Evolutionary conservation across 176 grass and related monocot species (phyloP).

Genomic region (Dendrocalamus sinicus): DNA sequence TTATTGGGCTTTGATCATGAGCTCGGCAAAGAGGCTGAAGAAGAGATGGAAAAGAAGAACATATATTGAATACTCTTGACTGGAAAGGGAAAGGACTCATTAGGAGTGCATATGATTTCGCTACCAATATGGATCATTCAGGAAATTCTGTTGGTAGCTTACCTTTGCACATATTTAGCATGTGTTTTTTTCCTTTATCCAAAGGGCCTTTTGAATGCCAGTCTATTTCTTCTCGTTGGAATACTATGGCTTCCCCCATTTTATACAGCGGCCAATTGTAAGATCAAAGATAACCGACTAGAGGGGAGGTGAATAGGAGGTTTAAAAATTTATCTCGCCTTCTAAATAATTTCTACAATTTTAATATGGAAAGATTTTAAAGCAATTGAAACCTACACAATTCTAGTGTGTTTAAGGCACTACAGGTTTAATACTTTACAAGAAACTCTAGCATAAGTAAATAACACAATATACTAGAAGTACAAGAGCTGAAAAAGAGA

Average conservation of each 20-base stretch:
- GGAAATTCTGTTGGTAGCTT: constrained; percentile 50
- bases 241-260: constrained; percentile 25
- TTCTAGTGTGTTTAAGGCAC: too few species aligned
- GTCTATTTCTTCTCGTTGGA: constrained; percentile 22
- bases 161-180: neutral
- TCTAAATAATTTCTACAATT: too few species aligned
- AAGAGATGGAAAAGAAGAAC: constrained; percentile 90
- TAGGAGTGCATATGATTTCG: constrained; percentile 62
- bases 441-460: too few species aligned
- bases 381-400: too few species aligned
- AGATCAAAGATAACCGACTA: too few species aligned
- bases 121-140: constrained; percentile 40
- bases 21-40: constrained; percentile 69
- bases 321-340: too few species aligned
- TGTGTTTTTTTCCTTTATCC: constrained; percentile 9
- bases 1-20: constrained; percentile 99
- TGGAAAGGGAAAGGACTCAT: constrained; percentile 95
- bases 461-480: too few species aligned
- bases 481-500: too few species aligned
- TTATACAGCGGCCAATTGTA: constrained; percentile 45
- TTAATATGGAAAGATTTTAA: too few species aligned
- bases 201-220: constrained; percentile 1
- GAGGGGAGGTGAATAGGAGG: too few species aligned
- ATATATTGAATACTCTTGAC: constrained; percentile 72
- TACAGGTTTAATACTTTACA: too few species aligned